Conservation (phyloP, 2,329 filamentous ascomycete species). For the Hortaea werneckii region DNA sequence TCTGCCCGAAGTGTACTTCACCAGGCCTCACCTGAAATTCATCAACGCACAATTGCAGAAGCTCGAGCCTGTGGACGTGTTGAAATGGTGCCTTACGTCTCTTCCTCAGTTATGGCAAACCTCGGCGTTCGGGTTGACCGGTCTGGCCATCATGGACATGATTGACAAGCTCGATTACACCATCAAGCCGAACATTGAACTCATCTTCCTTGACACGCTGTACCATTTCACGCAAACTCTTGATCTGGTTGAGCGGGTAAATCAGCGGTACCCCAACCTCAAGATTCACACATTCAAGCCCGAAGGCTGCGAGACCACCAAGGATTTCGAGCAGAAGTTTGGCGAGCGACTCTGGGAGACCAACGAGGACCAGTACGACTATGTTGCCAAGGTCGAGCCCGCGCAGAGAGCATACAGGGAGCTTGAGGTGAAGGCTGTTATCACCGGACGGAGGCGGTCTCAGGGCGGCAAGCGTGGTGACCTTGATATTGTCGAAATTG, state of each 20-base stretch:
- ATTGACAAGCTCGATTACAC: constrained; percentile 60
- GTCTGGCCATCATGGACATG: constrained; percentile 49
- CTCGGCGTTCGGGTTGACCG: constrained; percentile 42
- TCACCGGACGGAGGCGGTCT: constrained; percentile 83
- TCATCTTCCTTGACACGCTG: constrained; percentile 46
- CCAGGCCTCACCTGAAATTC: constrained; percentile 76
- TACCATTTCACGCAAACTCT: constrained; percentile 44
- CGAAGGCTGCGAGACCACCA: constrained; percentile 57
- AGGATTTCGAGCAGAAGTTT: constrained; percentile 72
- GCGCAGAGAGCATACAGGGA: constrained; percentile 83
- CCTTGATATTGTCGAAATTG: constrained; percentile 84
- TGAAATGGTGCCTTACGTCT: constrained; percentile 83
- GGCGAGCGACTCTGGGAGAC: constrained; percentile 76
- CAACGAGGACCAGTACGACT: constrained; percentile 87
- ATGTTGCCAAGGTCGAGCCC: constrained; percentile 93
- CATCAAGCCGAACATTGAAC: constrained; percentile 44
- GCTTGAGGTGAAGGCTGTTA: constrained; percentile 75
- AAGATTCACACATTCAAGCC: constrained; percentile 87
- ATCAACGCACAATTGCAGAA: constrained; percentile 82
- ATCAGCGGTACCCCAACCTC: constrained; percentile 64
- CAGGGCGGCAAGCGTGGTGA: constrained; percentile 88
- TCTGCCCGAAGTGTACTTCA: constrained; percentile 73
- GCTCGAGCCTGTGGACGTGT: constrained; percentile 79
- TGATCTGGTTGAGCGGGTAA: constrained; percentile 53
- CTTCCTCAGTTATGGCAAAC: constrained; percentile 64